Base-by-base conservation (phyloP, 129 eudicot species). In the Centrapalus pauciflorus region DNA sequence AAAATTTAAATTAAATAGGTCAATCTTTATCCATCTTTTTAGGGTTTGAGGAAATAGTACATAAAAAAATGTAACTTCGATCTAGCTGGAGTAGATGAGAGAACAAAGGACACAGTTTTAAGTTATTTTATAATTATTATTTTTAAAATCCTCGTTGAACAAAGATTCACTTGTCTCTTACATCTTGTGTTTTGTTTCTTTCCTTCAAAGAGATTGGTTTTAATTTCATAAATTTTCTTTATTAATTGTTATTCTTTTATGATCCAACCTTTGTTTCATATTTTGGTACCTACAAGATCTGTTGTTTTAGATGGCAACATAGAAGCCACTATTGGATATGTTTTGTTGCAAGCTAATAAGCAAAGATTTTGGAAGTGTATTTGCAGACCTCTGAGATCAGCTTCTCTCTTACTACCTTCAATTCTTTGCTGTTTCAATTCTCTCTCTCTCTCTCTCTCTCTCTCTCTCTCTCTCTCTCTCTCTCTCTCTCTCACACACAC, bases 361-460 rank as follows among this genome's bases (percentile, higher is more conserved):
- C 69, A 74, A 74, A 85, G 72, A 70, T 80, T 74, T 77, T 61
- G 79, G 71, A 81, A 77, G 58, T 74, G 54, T 66, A 52, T 64
- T 60, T 66, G 77, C 78, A 75, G 76, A 80, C 63, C 67, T 81
- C 46, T 86, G 78, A 82, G 83, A 80, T 87, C 93, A 84, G 69
- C 88, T 82, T 77, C 80, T 34, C 35, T 59, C 67, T 59, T 73
- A 60, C 77, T 75, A n/a, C n/a, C n/a, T n/a, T n/a, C n/a, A n/a
- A n/a, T 72, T 76, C 80, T 69, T 77, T 78, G 60, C 67, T 85
- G 82, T 58, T 72, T 72, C 35, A 30, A 24, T 33, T 69, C 58
- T 69, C 71, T 80, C 61, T 76, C 62, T 67, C 77, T 71, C 76
- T 40, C 62, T 51, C 72, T 51, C 72, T 30, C 59, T 25, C 77